These are phyloP conservation scores for Vachellia pachyceras DNA, from an alignment of 306 rosid genomes.

Conservation along the genomic window DNA sequence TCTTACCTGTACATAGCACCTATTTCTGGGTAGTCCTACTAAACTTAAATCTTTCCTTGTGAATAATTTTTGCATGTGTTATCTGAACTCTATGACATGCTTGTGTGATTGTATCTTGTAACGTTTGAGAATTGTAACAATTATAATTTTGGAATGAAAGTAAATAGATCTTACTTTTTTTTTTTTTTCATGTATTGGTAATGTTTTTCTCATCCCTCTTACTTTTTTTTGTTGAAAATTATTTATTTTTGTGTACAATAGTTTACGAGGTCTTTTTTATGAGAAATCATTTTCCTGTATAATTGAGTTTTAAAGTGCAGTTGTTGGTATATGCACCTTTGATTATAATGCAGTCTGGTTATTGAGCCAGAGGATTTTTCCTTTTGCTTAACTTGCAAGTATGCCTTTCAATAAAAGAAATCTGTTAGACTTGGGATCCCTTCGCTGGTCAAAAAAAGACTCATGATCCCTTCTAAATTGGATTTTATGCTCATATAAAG, in stretches of 20 bases:
- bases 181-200: slow-evolving; percentile 30
- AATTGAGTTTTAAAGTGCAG: slow-evolving; percentile 18
- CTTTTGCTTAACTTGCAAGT: slow-evolving; percentile 32
- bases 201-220: neutral
- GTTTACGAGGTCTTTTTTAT: neutral
- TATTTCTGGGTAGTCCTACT: slow-evolving; percentile 27
- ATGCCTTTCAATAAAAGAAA: slow-evolving; percentile 48
- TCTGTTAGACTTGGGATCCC: slow-evolving; percentile 45
- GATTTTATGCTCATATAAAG: slow-evolving; percentile 39
- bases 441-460: neutral
- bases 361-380: neutral
- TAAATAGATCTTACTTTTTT: neutral
- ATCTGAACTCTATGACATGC: slow-evolving; percentile 14
- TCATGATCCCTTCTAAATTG: slow-evolving; percentile 49
- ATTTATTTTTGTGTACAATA: neutral
- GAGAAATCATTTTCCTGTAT: neutral
- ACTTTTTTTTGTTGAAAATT: neutral
- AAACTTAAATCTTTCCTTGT: slow-evolving; percentile 7
- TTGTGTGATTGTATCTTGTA: neutral
- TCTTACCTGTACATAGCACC: slow-evolving; percentile 18
- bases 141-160: slow-evolving; percentile 1
- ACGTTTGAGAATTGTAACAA: neutral
- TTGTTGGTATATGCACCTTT: slow-evolving; percentile 31
- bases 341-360: slow-evolving; percentile 31
- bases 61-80: neutral